phyloP scores from a whole-genome alignment of 2,329 filamentous ascomycete species.

The Magnaporthiopsis poae region DNA sequence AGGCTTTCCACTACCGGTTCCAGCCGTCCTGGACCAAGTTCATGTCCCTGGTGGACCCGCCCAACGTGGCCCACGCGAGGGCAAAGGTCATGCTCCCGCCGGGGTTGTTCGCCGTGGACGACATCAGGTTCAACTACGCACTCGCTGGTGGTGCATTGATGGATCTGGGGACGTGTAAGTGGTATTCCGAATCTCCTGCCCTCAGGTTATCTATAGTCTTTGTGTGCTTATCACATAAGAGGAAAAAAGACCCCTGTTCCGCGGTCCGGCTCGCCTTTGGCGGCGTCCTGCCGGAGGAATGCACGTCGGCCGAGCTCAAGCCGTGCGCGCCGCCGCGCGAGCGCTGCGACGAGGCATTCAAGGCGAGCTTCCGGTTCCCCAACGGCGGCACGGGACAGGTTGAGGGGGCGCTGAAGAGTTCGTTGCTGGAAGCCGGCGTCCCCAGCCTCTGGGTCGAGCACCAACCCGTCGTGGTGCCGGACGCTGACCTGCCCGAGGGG shows the following conservation, averaged over 20 bases:
- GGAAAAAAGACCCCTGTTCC: slow-evolving; percentile 21
- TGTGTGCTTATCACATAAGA: slow-evolving; percentile 13
- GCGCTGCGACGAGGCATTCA: slow-evolving; percentile 24
- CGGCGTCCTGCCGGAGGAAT: slow-evolving; percentile 28
- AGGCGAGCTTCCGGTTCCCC: slow-evolving; percentile 28
- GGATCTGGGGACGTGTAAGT: slow-evolving; percentile 22
- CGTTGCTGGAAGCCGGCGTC: slow-evolving; percentile 10
- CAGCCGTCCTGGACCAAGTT: slow-evolving; percentile 38
- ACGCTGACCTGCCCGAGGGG: slow-evolving; percentile 11
- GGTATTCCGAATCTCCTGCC: too few relatives aligned
- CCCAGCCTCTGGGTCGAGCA: slow-evolving; percentile 15
- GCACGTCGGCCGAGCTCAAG: slow-evolving; percentile 22
- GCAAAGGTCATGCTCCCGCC: slow-evolving; percentile 22
- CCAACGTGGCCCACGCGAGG: slow-evolving; percentile 26
- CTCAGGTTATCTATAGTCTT: too few relatives aligned
- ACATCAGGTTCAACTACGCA: slow-evolving; percentile 25
- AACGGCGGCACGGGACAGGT: slow-evolving; percentile 27
- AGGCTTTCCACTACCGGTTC: slow-evolving; percentile 44
- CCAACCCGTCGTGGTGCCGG: slow-evolving; percentile 17
- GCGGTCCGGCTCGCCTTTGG: slow-evolving; percentile 28
- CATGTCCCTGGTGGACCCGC: slow-evolving; percentile 26
- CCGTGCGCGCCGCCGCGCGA: slow-evolving; percentile 22
- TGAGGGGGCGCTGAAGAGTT: slow-evolving; percentile 9
- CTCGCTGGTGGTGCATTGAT: slow-evolving; percentile 21
- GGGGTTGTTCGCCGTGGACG: slow-evolving; percentile 23